Evolutionary conservation across 208 protist species (phyloP), one percentile per base, ranked within the genome.

Genomic region (Acanthamoeba sp.): DNA sequence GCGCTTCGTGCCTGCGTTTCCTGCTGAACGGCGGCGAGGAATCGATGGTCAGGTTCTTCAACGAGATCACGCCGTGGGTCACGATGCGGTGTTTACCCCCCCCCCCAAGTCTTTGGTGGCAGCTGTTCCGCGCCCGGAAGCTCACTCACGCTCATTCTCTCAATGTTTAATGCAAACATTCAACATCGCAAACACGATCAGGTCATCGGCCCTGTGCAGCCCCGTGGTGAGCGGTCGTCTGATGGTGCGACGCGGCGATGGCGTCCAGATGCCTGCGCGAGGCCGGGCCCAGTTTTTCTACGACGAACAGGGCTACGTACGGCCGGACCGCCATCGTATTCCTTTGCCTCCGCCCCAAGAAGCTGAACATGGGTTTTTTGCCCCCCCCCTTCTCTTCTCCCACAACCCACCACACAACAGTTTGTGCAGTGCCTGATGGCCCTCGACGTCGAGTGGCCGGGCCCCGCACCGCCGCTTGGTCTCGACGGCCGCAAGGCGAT

Each of bases 271-370:
- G 5, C 34, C 69, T 7, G 32, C 38, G 0, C 29, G 36, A 42
- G 7, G 2, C 7, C 69, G 69, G 4, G 18, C 20, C 6, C 69
- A 78, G 69, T 45, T 78, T 32, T 78, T 78, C 34, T 78, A 78
- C 34, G 45, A 78, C 36, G 69, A 78, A 6, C 14, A 78, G 27
- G 69, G 69, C 69, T 78, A 45, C 34, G 69, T 78, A 78, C 66
- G 66, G 10, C 9, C n/a, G 36, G 6, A 7, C 27, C n/a, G n/a
- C n/a, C n/a, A n/a, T n/a, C n/a, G n/a, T n/a, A n/a, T n/a, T 71
- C 29, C 29, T 71, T 71, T 71, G 64, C 20, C 32, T 34, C 32
- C 64, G 6, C 14, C 7, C 64, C 6, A 38, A 32, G 27, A 0
- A 50, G 59, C 59, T 24, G 1, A 20, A 59, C 52, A 20, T 59